Percentiles rank a stretch among this genome's conserved stretches.
phyloP scores from a whole-genome alignment of 257 asterid genomes.

The Striga asiatica region DNA sequence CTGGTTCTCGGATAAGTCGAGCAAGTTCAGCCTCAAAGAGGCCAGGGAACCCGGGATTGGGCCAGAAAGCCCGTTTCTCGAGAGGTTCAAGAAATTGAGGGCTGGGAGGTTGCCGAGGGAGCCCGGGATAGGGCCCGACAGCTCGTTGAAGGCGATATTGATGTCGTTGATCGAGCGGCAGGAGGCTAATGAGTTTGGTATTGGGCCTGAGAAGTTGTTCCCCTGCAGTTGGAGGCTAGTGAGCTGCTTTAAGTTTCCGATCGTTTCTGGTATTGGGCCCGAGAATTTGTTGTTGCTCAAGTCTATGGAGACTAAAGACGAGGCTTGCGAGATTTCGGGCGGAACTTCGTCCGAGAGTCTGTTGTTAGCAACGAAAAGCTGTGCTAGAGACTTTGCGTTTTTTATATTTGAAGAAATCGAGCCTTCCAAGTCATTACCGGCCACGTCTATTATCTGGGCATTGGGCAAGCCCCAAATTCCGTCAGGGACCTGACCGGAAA shows the following conservation, averaged over 20 bases:
- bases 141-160: constrained; percentile 50
- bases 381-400: constrained; percentile 41
- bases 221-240: constrained; percentile 35
- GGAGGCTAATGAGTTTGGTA: constrained; percentile 61
- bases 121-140: constrained; percentile 50
- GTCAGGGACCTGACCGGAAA: constrained; percentile 57
- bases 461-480: constrained; percentile 78
- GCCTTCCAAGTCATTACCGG: constrained; percentile 48
- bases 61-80: constrained; percentile 64
- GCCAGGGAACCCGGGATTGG: constrained; percentile 60
- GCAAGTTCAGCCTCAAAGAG: constrained; percentile 46
- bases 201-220: constrained; percentile 47
- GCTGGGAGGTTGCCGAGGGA: constrained; percentile 44
- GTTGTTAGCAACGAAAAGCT: constrained; percentile 36
- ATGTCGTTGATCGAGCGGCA: constrained; percentile 46
- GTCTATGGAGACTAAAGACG: constrained; percentile 38
- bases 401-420: constrained; percentile 44
- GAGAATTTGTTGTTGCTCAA: constrained; percentile 51
- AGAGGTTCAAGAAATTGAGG: constrained; percentile 60
- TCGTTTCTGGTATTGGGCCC: constrained; percentile 42
- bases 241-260: constrained; percentile 51
- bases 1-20: constrained; percentile 58
- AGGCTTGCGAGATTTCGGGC: constrained; percentile 32
- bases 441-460: constrained; percentile 37
- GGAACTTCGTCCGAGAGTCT: constrained; percentile 55